A percentile compares a stretch with the other conserved stretches of the same genome.
These are phyloP conservation scores for Triglochin maritima DNA, from an alignment of 106 monocot genomes.

Conservation along the genomic window DNA sequence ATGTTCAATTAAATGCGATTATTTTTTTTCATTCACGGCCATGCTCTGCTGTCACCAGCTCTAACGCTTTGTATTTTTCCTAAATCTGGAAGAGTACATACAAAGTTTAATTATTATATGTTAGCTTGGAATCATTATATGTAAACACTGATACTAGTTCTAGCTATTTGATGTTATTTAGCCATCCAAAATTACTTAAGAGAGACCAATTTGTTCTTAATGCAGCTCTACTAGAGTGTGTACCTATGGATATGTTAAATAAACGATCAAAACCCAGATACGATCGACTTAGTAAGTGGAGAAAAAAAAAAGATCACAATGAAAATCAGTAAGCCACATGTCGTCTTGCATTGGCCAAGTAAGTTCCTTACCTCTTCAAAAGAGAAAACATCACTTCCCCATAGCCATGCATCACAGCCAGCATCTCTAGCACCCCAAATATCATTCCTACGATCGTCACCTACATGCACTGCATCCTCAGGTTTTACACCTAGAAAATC, in stretches of 20 bases:
- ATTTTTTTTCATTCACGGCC: no score
- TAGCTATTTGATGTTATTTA: background rate
- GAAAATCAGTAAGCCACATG: background rate
- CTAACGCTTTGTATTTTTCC: no score
- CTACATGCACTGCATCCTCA: slow-evolving; percentile 91
- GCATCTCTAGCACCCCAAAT: slow-evolving; percentile 97
- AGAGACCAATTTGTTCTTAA: background rate
- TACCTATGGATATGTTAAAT: background rate
- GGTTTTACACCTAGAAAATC: slow-evolving; percentile 84
- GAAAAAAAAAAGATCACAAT: background rate
- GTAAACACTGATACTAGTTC: no score
- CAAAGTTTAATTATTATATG: no score
- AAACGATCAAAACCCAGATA: background rate
- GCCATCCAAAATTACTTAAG: background rate
- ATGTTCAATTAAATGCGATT: no score
- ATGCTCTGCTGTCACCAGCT: no score
- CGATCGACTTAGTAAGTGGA: background rate
- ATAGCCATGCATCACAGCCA: slow-evolving; percentile 98
- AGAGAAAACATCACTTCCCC: slow-evolving; percentile 88
- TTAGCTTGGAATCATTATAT: no score
- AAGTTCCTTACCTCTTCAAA: slow-evolving; percentile 67
- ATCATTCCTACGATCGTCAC: slow-evolving; percentile 94
- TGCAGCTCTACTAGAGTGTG: background rate
- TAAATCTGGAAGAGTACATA: no score
- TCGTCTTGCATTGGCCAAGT: no score